phyloP scores from a whole-genome alignment of 495 filamentous ascomycete genomes.

The Pseudevernia furfuracea region DNA sequence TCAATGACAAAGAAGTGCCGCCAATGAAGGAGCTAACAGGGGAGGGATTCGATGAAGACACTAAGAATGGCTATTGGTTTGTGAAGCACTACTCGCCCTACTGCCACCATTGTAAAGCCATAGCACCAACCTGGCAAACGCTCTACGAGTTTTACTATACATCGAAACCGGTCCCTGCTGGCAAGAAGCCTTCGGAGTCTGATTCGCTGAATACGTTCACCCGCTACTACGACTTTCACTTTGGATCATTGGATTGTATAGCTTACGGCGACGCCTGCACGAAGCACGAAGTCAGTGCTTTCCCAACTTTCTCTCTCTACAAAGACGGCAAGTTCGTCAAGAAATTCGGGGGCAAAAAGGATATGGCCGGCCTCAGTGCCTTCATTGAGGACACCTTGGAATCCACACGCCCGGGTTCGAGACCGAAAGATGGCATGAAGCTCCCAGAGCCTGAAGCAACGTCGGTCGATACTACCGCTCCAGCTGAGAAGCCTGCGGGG shows the following conservation, averaged over 20 bases:
- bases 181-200: conserved; percentile 38
- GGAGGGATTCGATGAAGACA: conserved; percentile 47
- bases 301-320: conserved; percentile 70
- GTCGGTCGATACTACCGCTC: conserved; percentile 38
- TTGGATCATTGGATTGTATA: conserved; percentile 76
- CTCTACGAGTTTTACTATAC: conserved; percentile 96
- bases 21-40: conserved; percentile 57
- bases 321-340: conserved; percentile 68
- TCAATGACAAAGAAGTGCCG: conserved; percentile 76
- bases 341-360: conserved; percentile 50
- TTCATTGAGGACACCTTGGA: conserved; percentile 76
- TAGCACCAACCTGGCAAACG: conserved; percentile 84
- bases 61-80: conserved; percentile 62
- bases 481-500: conserved; percentile 36
- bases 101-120: conserved; percentile 71
- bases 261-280: conserved; percentile 68
- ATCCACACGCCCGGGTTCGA: conserved; percentile 66
- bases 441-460: conserved; percentile 53
- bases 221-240: conserved; percentile 81
- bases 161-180: conserved; percentile 56
- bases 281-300: conserved; percentile 55
- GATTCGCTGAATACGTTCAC: conserved; percentile 56
- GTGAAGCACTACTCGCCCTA: conserved; percentile 70
- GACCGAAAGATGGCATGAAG: conserved; percentile 54
- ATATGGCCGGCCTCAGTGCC: conserved; percentile 51